A percentile compares a stretch with the other conserved stretches of the same genome.
Conservation (phyloP, 208 protist species). For the Leishmania mexicana region DNA sequence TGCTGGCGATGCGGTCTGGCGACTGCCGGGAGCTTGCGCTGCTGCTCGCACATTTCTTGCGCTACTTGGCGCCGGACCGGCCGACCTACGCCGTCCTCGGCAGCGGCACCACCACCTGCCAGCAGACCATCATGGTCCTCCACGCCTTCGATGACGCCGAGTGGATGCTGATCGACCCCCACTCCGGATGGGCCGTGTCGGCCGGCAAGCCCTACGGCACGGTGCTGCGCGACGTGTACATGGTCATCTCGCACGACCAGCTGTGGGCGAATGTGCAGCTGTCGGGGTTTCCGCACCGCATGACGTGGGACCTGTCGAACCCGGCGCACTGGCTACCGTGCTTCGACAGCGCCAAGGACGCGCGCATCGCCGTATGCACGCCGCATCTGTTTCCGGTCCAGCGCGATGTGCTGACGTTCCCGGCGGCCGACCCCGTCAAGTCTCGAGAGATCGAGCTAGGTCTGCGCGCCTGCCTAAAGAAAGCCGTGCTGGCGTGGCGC, state of each 20-base stretch:
- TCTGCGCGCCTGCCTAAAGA: conserved; percentile 44
- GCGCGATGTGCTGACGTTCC: conserved; percentile 59
- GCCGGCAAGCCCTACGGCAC: conserved; percentile 57
- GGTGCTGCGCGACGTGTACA: conserved; percentile 66
- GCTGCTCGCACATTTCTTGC: conserved; percentile 78
- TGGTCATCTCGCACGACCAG: conserved; percentile 81
- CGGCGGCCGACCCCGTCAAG: conserved; percentile 36
- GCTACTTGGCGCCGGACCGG: conserved; percentile 54
- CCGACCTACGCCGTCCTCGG: conserved; percentile 69
- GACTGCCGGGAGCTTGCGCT: conserved; percentile 84
- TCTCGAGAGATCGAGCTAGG: conserved; percentile 66
- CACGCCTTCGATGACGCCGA: conserved; percentile 56
- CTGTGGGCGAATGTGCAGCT: conserved; percentile 84
- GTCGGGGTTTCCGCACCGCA: conserved; percentile 74
- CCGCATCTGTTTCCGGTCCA: conserved; percentile 64
- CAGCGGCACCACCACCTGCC: conserved; percentile 53
- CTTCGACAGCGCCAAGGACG: conserved; percentile 49
- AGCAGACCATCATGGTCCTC: conserved; percentile 69
- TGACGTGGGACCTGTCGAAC: conserved; percentile 75
- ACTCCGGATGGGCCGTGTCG: conserved; percentile 45
- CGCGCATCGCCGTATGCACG: conserved; percentile 37
- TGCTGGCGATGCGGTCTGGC: conserved; percentile 59
- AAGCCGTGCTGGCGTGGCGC: conserved; percentile 67
- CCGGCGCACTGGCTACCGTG: conserved; percentile 69
- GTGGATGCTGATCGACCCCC: conserved; percentile 75